Conservation (phyloP, 1,139 yeast species). For the Pichia sp. region DNA sequence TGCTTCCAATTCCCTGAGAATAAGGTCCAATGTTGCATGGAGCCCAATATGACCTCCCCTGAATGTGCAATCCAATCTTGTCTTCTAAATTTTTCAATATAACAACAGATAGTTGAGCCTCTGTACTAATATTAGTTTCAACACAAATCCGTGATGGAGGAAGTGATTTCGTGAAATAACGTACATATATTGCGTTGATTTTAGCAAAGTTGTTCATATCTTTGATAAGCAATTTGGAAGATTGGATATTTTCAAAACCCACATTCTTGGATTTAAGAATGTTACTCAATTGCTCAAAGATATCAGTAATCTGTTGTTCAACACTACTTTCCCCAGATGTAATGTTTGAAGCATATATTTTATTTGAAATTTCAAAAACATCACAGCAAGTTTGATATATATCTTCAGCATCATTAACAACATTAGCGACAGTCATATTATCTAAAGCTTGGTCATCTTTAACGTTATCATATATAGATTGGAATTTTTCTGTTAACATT, state of each 20-base stretch:
- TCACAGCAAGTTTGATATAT: slow-evolving; percentile 5
- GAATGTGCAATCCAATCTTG: slow-evolving; percentile 74
- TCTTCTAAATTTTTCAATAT: slow-evolving; percentile 28
- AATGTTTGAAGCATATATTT: slow-evolving; percentile 47
- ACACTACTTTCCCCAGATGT: slow-evolving; percentile 29
- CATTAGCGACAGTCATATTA: not conserved
- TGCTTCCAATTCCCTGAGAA: slow-evolving; percentile 66
- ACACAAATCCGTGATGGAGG: slow-evolving; percentile 92
- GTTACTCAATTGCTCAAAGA: slow-evolving; percentile 38
- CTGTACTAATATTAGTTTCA: slow-evolving; percentile 43
- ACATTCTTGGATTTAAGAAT: slow-evolving; percentile 29
- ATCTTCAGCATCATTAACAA: not conserved
- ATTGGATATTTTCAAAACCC: slow-evolving; percentile 40
- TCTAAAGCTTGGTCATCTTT: not conserved
- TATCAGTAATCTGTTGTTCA: slow-evolving; percentile 40
- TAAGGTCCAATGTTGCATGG: slow-evolving; percentile 98
- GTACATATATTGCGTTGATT: slow-evolving; percentile 54
- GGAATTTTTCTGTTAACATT: slow-evolving; percentile 44
- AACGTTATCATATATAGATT: slow-evolving; percentile 17
- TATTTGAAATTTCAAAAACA: slow-evolving; percentile 25
- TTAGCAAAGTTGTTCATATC: slow-evolving; percentile 57
- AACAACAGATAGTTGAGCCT: slow-evolving; percentile 54
- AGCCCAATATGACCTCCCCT: slow-evolving; percentile 94
- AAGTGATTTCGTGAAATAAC: slow-evolving; percentile 46
- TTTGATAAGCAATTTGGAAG: slow-evolving; percentile 50